Conservation (phyloP, 2,329 filamentous ascomycete species). For the Cryphonectria japonica region DNA sequence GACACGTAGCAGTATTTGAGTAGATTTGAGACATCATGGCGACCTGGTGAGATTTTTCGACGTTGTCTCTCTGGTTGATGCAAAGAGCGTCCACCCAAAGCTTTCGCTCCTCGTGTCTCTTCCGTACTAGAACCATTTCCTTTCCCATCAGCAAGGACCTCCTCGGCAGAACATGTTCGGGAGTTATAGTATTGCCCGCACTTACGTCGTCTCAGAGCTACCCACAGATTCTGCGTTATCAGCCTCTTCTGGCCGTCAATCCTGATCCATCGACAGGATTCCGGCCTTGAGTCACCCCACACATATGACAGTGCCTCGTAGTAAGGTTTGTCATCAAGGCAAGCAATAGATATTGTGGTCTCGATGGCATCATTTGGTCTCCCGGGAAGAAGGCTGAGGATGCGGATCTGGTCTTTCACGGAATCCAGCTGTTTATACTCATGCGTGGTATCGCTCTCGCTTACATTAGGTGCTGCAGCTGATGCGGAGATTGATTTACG, state of each 20-base stretch:
- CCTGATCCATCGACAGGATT: neutral
- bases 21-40: neutral
- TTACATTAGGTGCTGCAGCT: neutral
- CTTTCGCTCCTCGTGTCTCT: neutral
- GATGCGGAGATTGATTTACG: neutral
- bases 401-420: neutral
- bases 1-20: neutral
- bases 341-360: neutral
- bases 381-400: neutral
- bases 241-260: neutral
- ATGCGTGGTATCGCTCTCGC: neutral
- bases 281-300: neutral
- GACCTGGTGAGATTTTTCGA: neutral
- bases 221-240: neutral
- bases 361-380: neutral
- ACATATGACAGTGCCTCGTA: neutral
- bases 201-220: neutral
- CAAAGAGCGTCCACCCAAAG: constrained; percentile 9
- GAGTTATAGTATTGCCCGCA: neutral
- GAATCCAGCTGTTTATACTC: neutral
- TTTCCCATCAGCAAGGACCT: neutral
- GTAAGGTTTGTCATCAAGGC: neutral
- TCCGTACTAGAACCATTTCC: neutral
- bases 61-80: neutral
- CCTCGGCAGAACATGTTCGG: too few species aligned